Conservation (phyloP, 345 rosid species). For the Punica granatum region DNA sequence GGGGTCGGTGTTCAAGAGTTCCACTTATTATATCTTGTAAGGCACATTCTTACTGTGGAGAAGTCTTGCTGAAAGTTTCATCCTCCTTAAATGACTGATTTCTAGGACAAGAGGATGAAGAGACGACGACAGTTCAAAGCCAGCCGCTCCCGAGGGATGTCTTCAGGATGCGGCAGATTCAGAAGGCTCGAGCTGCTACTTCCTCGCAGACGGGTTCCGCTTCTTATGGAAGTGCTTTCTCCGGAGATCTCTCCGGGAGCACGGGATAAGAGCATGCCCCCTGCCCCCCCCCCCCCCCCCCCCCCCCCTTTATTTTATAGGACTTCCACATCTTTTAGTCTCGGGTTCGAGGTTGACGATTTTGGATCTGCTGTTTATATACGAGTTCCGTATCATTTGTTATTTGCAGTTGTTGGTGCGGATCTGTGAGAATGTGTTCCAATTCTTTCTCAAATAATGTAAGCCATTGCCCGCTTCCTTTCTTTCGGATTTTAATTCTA, state of each 20-base stretch:
- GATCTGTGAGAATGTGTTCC: background rate
- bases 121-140: constrained; percentile 58
- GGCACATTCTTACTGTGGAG: background rate
- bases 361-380: background rate
- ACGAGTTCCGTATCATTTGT: background rate
- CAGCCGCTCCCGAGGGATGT: constrained; percentile 71
- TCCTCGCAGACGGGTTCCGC: constrained; percentile 75
- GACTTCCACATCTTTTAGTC: background rate
- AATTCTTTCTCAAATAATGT: too few relatives aligned
- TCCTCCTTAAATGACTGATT: background rate
- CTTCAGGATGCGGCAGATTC: constrained; percentile 70
- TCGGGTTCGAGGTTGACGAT: background rate
- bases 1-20: too few relatives aligned
- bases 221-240: constrained; percentile 78
- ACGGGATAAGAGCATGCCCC: constrained; percentile 27
- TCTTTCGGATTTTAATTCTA: too few relatives aligned
- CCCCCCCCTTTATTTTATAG: too few relatives aligned
- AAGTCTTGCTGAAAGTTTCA: background rate
- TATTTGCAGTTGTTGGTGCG: background rate
- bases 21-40: background rate
- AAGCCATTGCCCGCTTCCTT: too few relatives aligned
- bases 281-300: too few relatives aligned
- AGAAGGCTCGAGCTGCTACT: constrained; percentile 64
- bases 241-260: constrained; percentile 84
- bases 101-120: constrained; percentile 74